Conservation (phyloP, 169 alveolate species). For the Eimeria nieschulzi region DNA sequence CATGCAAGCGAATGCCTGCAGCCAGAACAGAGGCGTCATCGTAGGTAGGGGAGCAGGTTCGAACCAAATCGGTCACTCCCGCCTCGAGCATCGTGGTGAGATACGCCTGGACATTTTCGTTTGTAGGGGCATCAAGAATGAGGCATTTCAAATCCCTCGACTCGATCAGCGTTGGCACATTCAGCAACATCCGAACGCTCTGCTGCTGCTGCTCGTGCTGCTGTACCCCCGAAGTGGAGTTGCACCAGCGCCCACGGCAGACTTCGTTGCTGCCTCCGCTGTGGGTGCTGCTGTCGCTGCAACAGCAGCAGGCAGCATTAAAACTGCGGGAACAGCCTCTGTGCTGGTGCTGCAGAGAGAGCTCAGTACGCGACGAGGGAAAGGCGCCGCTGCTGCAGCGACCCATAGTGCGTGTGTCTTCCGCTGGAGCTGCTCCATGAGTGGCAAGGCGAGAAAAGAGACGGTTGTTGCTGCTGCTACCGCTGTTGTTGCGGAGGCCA, state of each 20-base stretch:
- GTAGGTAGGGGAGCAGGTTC: constrained; percentile 92
- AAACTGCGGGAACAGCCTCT: background rate
- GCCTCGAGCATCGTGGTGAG: constrained; percentile 84
- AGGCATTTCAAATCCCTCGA: constrained; percentile 86
- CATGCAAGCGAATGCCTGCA: constrained; percentile 85
- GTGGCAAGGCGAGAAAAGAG: constrained; percentile 40
- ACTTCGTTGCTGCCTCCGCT: constrained; percentile 60
- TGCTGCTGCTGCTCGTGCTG: constrained; percentile 50
- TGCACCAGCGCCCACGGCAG: constrained; percentile 57
- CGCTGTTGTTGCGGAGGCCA: constrained; percentile 44
- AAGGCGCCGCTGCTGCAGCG: constrained; percentile 49
- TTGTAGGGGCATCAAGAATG: constrained; percentile 91
- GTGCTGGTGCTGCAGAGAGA: constrained; percentile 25
- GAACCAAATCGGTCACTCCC: constrained; percentile 89
- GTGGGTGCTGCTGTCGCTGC: constrained; percentile 71
- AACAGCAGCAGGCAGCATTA: constrained; percentile 62
- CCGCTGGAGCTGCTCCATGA: constrained; percentile 68
- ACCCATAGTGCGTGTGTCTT: constrained; percentile 5
- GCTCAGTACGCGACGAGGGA: constrained; percentile 8
- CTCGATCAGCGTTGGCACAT: constrained; percentile 90
- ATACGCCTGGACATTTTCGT: constrained; percentile 86
- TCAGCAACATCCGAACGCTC: constrained; percentile 78
- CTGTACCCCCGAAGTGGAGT: constrained; percentile 20
- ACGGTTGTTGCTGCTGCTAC: constrained; percentile 37
- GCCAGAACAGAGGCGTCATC: constrained; percentile 81